A percentile compares a stretch with the other conserved stretches of the same genome.
phyloP scores from a whole-genome alignment of 371 early-diverging fungal species.

The Mucor mucedo region DNA sequence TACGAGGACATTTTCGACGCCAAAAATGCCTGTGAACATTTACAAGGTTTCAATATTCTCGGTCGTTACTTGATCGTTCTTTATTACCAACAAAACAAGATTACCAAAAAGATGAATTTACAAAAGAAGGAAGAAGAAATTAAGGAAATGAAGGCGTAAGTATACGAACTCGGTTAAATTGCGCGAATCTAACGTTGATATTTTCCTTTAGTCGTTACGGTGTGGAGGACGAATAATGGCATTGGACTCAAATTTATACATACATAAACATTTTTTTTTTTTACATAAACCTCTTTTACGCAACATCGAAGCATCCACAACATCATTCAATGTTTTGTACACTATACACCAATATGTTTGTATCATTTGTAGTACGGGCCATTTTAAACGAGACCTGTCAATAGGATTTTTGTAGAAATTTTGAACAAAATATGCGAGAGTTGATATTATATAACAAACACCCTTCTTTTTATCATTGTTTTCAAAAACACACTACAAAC shows the following conservation, averaged over 20 bases:
- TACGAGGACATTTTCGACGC: conserved; percentile 98
- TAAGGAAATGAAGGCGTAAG: conserved; percentile 78
- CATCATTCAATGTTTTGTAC: no score
- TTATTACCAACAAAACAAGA: conserved; percentile 87
- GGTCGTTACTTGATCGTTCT: conserved; percentile 95
- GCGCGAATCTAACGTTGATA: not conserved
- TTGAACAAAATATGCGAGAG: no score
- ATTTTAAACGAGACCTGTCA: no score
- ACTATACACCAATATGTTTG: no score
- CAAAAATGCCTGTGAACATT: conserved; percentile 94
- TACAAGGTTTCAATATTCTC: conserved; percentile 94
- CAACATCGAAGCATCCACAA: no score
- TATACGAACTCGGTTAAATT: not conserved
- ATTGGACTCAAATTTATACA: not conserved
- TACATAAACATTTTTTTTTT: not conserved
- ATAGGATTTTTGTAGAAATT: no score
- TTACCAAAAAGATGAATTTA: conserved; percentile 82
- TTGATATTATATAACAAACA: no score
- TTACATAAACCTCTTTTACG: not conserved
- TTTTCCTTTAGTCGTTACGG: conserved; percentile 43
- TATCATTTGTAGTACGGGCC: no score
- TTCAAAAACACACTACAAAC: no score
- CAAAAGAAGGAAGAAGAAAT: conserved; percentile 88
- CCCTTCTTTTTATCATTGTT: no score
- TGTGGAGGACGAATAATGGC: conserved; percentile 39